phyloP scores from a whole-genome alignment of 2,329 filamentous ascomycete genomes.

The Eutypella sp. region DNA sequence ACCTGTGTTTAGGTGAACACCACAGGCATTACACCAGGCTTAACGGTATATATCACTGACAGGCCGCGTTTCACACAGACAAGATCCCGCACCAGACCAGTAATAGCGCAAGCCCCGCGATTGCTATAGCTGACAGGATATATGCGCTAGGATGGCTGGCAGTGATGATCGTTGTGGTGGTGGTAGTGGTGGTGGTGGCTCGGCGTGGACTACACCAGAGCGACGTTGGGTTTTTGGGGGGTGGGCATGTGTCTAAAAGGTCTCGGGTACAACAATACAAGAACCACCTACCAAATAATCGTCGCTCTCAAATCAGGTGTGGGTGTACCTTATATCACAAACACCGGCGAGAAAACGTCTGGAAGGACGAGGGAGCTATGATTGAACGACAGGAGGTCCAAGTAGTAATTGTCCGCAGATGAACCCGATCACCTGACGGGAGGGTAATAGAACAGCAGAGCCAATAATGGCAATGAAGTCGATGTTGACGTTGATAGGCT shows the following conservation, averaged over 20 bases:
- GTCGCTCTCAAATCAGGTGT: constrained; percentile 13
- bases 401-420: constrained; percentile 38
- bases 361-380: constrained; percentile 13
- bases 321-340: too few species aligned
- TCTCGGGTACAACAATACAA: constrained; percentile 23
- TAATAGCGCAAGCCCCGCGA: constrained; percentile 16
- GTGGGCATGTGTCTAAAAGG: constrained; percentile 6
- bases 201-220: constrained; percentile 12
- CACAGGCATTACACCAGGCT: neutral
- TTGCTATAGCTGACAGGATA: constrained; percentile 17
- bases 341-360: neutral
- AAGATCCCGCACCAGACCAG: constrained; percentile 13
- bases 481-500: constrained; percentile 48
- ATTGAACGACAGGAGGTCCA: constrained; percentile 26
- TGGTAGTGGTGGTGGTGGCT: constrained; percentile 13
- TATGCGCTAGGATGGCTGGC: constrained; percentile 21
- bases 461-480: constrained; percentile 43
- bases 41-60: constrained; percentile 9
- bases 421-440: constrained; percentile 48
- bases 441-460: constrained; percentile 22
- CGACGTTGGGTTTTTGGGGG: constrained; percentile 1
- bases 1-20: neutral
- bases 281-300: constrained; percentile 13
- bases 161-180: neutral
- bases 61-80: constrained; percentile 8